phyloP scores from a whole-genome alignment of 257 asterid species.

The Datura wrightii region DNA sequence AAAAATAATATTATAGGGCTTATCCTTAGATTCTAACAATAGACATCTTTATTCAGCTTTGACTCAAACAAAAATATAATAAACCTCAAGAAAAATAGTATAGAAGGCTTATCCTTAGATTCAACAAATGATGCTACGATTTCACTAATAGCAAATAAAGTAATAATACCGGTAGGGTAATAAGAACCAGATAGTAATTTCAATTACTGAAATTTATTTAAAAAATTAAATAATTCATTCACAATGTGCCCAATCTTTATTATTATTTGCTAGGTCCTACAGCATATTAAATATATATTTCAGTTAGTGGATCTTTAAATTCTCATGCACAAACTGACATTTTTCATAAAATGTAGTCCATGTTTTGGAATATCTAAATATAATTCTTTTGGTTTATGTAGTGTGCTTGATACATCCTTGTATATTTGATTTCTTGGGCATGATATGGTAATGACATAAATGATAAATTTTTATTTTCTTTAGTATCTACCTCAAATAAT shows the following conservation, averaged over 20 bases:
- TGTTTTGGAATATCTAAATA: background rate
- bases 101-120: background rate
- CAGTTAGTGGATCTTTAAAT: background rate
- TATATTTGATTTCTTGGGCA: background rate
- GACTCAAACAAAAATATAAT: no score
- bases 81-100: no score
- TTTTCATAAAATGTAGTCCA: background rate
- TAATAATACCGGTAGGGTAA: background rate
- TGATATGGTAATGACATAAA: no score
- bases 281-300: no score
- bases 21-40: background rate
- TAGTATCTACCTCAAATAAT: background rate
- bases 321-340: background rate
- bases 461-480: no score
- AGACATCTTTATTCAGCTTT: no score
- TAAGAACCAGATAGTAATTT: background rate
- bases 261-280: background rate
- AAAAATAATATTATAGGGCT: background rate
- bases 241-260: background rate
- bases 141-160: background rate
- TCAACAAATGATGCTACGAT: background rate
- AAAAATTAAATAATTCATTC: background rate
- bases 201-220: background rate
- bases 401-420: background rate
- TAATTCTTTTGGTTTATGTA: background rate